Evolutionary conservation across 306 rosid genomes (phyloP).

Genomic region (Lablab purpureus): DNA sequence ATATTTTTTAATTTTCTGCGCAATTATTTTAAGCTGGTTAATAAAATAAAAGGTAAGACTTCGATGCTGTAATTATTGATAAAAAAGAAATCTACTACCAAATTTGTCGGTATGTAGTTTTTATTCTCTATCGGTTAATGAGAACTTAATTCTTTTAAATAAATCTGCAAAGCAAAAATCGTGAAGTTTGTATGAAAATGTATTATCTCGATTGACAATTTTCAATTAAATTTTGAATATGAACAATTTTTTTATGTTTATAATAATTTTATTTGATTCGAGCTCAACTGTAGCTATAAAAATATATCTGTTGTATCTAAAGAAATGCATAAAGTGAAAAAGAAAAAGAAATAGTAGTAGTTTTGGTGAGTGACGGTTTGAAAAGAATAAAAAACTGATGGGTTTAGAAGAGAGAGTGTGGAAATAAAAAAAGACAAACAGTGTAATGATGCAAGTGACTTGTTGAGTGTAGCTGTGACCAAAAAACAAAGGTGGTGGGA

Average conservation of each 20-base stretch:
- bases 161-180: no score
- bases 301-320: no score
- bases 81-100: no score
- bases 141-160: neutral
- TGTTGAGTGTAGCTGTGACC: neutral
- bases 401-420: neutral
- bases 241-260: no score
- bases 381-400: neutral
- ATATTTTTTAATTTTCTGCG: neutral
- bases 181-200: no score
- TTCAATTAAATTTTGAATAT: no score
- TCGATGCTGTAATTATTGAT: no score
- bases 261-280: no score
- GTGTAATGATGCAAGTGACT: neutral
- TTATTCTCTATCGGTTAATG: neutral
- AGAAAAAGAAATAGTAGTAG: neutral
- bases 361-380: neutral
- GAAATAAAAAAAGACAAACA: slow-evolving; percentile 17
- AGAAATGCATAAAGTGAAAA: neutral
- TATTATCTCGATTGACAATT: no score
- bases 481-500: neutral
- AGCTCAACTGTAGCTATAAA: no score
- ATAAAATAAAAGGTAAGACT: neutral
- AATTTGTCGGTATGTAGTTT: neutral
- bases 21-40: neutral